phyloP scores from a whole-genome alignment of 441 rosid genomes.

The Populus hybrid region DNA sequence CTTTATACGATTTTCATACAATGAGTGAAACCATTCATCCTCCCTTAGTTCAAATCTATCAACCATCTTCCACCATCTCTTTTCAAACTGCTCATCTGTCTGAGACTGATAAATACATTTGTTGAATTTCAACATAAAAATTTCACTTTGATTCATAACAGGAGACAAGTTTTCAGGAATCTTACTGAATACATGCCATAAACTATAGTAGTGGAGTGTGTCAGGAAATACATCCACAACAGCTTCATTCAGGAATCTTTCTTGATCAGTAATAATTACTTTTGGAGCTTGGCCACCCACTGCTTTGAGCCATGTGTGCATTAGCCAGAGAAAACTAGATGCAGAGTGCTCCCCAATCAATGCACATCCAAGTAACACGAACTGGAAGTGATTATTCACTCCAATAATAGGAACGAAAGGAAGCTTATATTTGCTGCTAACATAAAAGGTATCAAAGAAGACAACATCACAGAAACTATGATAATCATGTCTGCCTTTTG shows the following conservation, averaged over 20 bases:
- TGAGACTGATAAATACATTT: conserved; percentile 49
- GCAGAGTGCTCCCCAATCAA: conserved; percentile 52
- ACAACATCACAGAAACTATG: conserved; percentile 51
- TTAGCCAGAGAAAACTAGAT: conserved; percentile 50
- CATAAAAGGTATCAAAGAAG: conserved; percentile 51
- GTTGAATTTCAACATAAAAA: conserved; percentile 40
- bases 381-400: conserved; percentile 50
- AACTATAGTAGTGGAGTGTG: conserved; percentile 49
- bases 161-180: conserved; percentile 38
- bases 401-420: conserved; percentile 62
- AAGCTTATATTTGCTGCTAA: conserved; percentile 38
- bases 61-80: conserved; percentile 58
- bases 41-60: conserved; percentile 39
- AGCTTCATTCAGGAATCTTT: conserved; percentile 42
- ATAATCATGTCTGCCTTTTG: conserved; percentile 54
- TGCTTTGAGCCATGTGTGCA: conserved; percentile 61
- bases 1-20: conserved; percentile 53
- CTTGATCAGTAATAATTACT: conserved; percentile 57
- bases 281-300: conserved; percentile 50
- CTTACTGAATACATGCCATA: conserved; percentile 53
- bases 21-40: conserved; percentile 46
- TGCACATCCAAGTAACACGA: conserved; percentile 54
- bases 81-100: conserved; percentile 57
- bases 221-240: conserved; percentile 45
- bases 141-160: conserved; percentile 34